Conservation (phyloP, 2,329 filamentous ascomycete genomes). For the Ascochyta viciae-villosae region DNA sequence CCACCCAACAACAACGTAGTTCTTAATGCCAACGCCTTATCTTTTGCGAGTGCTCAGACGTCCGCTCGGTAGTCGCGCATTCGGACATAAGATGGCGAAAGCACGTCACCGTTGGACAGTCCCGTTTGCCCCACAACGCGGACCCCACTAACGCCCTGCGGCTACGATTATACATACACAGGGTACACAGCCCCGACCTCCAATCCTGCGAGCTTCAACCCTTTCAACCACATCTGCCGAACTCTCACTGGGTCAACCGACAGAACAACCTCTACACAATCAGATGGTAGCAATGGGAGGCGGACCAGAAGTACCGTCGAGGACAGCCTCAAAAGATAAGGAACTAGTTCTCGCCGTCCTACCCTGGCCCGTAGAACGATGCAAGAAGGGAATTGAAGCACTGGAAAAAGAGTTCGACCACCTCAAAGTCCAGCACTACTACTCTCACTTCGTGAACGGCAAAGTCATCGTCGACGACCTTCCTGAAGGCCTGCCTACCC, state of each 20-base stretch:
- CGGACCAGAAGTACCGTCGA: slow-evolving; percentile 40
- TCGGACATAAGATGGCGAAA: slow-evolving; percentile 11
- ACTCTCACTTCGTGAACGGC: slow-evolving; percentile 42
- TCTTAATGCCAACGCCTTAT: background rate
- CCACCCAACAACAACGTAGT: background rate
- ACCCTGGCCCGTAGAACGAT: slow-evolving; percentile 46
- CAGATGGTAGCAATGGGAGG: slow-evolving; percentile 55
- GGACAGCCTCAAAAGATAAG: slow-evolving; percentile 36
- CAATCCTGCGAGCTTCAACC: background rate
- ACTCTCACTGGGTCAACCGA: background rate
- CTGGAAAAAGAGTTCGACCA: slow-evolving; percentile 42
- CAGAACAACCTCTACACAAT: background rate
- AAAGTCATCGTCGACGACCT: slow-evolving; percentile 43
- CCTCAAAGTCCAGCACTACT: slow-evolving; percentile 41
- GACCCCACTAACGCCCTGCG: background rate
- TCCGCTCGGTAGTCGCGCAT: slow-evolving; percentile 5
- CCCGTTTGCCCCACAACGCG: slow-evolving; percentile 1
- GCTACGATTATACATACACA: slow-evolving; percentile 1
- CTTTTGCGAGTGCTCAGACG: background rate
- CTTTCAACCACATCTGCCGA: background rate
- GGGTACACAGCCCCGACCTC: background rate
- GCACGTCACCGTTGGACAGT: slow-evolving; percentile 9
- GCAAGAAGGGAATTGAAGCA: slow-evolving; percentile 27
- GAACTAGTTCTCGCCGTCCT: slow-evolving; percentile 53
- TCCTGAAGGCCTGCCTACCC: slow-evolving; percentile 52